phyloP scores from a whole-genome alignment of 345 rosid species.

The Cochlearia excelsa region DNA sequence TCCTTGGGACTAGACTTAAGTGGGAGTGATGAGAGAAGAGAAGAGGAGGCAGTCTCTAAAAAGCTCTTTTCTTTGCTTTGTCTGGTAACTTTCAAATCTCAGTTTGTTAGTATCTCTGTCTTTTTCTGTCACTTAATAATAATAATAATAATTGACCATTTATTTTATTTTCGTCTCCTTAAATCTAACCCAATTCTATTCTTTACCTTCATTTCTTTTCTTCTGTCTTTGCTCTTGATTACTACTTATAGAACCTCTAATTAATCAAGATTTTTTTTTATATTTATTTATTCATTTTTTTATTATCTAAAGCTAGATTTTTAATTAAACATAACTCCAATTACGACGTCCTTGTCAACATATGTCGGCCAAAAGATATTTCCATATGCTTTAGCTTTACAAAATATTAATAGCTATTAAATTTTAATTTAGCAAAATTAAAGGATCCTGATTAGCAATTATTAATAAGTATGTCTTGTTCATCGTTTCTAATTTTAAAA shows the following conservation, averaged over 20 bases:
- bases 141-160: conserved; percentile 23
- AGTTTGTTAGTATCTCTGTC: conserved; percentile 39
- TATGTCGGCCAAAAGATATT: conserved; percentile 31
- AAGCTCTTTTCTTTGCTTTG: conserved; percentile 38
- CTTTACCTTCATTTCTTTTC: conserved; percentile 25
- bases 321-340: background rate
- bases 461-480: no score
- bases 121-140: conserved; percentile 18
- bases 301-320: background rate
- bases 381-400: conserved; percentile 12
- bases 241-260: conserved; percentile 28
- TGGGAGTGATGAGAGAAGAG: conserved; percentile 36
- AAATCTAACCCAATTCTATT: conserved; percentile 32
- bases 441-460: no score
- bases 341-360: conserved; percentile 7
- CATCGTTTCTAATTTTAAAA: no score
- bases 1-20: conserved; percentile 39
- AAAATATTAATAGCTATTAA: background rate
- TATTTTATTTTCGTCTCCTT: conserved; percentile 34
- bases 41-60: conserved; percentile 36
- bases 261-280: conserved; percentile 1
- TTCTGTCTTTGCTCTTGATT: conserved; percentile 28
- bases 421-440: no score
- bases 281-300: background rate
- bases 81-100: conserved; percentile 38